Evolutionary conservation across 2,329 filamentous ascomycete species (phyloP).

Genomic region (Pseudocercospora fijiensis): DNA sequence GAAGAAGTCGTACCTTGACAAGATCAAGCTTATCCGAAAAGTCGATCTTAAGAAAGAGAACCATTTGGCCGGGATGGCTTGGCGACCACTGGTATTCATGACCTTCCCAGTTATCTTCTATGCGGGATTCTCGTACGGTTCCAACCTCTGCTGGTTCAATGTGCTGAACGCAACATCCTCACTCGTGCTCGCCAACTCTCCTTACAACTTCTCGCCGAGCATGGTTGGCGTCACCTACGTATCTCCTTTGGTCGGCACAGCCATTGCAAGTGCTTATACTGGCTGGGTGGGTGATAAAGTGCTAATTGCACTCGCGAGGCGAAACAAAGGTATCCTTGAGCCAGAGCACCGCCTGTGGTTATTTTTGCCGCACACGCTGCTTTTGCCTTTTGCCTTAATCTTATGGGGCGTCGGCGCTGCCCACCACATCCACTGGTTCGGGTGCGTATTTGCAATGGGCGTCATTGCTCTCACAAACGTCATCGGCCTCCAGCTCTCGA

Average conservation of each 20-base stretch:
- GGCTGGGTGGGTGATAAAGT: slow-evolving; percentile 40
- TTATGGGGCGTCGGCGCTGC: slow-evolving; percentile 55
- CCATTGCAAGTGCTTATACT: slow-evolving; percentile 40
- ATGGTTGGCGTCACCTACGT: slow-evolving; percentile 44
- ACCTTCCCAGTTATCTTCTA: slow-evolving; percentile 44
- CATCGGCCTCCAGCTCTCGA: slow-evolving; percentile 43
- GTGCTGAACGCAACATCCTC: slow-evolving; percentile 46
- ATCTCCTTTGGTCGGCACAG: slow-evolving; percentile 39
- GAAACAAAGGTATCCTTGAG: slow-evolving; percentile 43
- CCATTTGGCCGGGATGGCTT: slow-evolving; percentile 32
- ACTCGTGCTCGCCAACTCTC: slow-evolving; percentile 40
- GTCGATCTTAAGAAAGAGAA: slow-evolving; percentile 37
- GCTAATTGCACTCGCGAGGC: slow-evolving; percentile 39
- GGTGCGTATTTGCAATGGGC: slow-evolving; percentile 48
- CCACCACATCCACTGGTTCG: slow-evolving; percentile 45
- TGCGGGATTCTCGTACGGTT: slow-evolving; percentile 44
- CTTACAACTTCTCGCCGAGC: slow-evolving; percentile 42
- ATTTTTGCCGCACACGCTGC: slow-evolving; percentile 41
- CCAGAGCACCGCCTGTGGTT: slow-evolving; percentile 45
- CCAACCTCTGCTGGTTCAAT: slow-evolving; percentile 45
- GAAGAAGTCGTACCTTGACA: slow-evolving; percentile 36
- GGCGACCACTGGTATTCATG: slow-evolving; percentile 38
- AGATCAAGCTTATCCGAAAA: slow-evolving; percentile 36
- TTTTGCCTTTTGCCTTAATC: slow-evolving; percentile 48
- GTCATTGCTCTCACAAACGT: slow-evolving; percentile 47